Evolutionary conservation across 2,329 filamentous ascomycete genomes (phyloP), one percentile per base, ranked within the genome.

Genomic region (Camillea tinctor): DNA sequence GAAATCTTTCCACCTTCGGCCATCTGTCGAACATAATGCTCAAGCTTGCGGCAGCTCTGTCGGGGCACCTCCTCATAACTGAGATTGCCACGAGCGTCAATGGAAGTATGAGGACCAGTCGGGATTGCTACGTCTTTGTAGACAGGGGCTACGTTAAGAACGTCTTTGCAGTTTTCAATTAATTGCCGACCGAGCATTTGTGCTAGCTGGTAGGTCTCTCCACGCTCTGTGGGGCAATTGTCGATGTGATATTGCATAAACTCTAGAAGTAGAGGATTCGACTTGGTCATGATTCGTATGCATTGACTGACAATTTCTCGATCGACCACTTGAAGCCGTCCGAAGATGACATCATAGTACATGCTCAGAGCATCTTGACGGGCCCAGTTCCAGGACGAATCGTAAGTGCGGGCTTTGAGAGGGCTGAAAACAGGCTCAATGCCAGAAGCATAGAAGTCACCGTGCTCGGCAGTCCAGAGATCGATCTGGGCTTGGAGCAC

Each of bases 171-270:
- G 81, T 99, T 99, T 75, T 97, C 92, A 68, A 99, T 96, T 57
- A 99, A 88, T 79, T 96, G 91, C 72, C 91, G 84, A 40, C 92
- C 94, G 22, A 99, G 89, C 77, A 95, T 88, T 80, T 99, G 97
- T 50, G 95, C 95, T n/a, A 99, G 88, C 79, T 95, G 86, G 79
- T 99, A 99, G 1, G 95, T 99, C 80, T 99, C 95, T 60, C 95
- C 95, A 55, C 94, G 90, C 73, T 99, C 93, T 0, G 93, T 93
- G 0, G 95, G 95, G 80, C 94, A 98, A 81, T 98, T 95, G 72
- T 99, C 95, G 72, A 99, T 99, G 80, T 99, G 95, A 71, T 99
- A 98, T 75, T 99, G 95, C 95, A 99, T 99, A 78, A 97, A 99
- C 69, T 99, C 94, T 60, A 99, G 85, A 1, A 99, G 87, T 40